A percentile compares a stretch with the other conserved stretches of the same genome.
These are phyloP conservation scores for Zygosaccharomyces bailii DNA, from an alignment of 805 yeast genomes.

Conservation along the genomic window DNA sequence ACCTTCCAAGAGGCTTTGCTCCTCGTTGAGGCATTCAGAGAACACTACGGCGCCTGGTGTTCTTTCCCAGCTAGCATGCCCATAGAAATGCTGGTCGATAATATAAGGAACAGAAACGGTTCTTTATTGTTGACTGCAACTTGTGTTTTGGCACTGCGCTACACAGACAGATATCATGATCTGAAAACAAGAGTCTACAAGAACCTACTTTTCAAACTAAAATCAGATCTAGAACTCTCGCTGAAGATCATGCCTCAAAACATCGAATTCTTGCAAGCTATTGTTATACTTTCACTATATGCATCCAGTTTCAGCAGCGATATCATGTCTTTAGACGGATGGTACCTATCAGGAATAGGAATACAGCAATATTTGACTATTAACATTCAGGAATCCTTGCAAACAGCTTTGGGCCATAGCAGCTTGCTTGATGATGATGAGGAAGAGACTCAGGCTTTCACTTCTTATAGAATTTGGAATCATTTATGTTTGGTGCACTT, in stretches of 20 bases:
- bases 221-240: constrained; percentile 46
- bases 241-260: constrained; percentile 43
- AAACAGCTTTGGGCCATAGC: constrained; percentile 15
- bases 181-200: constrained; percentile 43
- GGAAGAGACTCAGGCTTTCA: constrained; percentile 47
- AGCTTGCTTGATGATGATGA: constrained; percentile 5
- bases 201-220: constrained; percentile 44
- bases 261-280: constrained; percentile 63
- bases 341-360: constrained; percentile 66
- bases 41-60: constrained; percentile 75
- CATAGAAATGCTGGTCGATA: constrained; percentile 46
- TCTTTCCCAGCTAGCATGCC: constrained; percentile 57
- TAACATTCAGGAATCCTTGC: constrained; percentile 35
- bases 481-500: constrained; percentile 66
- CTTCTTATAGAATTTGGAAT: constrained; percentile 63
- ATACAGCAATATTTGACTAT: constrained; percentile 58
- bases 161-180: constrained; percentile 29
- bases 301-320: constrained; percentile 57
- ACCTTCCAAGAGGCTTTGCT: constrained; percentile 45
- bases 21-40: constrained; percentile 55
- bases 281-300: constrained; percentile 63
- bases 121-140: constrained; percentile 65
- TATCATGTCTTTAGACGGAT: constrained; percentile 57
- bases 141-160: constrained; percentile 60
- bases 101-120: constrained; percentile 46